phyloP scores from a whole-genome alignment of 2,329 filamentous ascomycete species.

The Cercospora sp. region DNA sequence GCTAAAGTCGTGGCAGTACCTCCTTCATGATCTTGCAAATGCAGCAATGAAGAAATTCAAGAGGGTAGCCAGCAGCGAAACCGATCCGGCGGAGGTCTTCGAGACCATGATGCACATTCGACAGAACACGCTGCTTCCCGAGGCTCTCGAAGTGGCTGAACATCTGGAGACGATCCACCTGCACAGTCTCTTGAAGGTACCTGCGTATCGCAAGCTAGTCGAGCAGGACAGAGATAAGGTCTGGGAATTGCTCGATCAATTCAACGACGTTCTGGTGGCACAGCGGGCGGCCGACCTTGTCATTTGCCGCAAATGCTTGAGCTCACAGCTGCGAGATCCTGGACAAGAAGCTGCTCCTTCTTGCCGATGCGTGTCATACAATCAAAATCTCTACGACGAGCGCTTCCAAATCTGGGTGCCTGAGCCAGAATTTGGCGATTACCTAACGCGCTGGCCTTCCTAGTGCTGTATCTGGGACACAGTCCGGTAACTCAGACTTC shows the following conservation, averaged over 20 bases:
- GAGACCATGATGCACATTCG: neutral
- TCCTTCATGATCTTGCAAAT: neutral
- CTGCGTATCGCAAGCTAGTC: neutral
- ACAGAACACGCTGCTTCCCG: neutral
- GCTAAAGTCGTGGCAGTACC: neutral
- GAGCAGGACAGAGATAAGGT: neutral
- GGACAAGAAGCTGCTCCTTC: too few species aligned
- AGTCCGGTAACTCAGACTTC: too few species aligned
- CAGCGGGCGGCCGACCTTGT: neutral
- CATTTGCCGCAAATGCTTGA: neutral
- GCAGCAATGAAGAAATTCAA: neutral
- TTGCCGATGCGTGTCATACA: too few species aligned
- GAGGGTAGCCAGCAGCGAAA: neutral
- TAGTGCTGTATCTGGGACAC: too few species aligned
- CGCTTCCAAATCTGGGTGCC: neutral
- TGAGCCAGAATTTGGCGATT: neutral
- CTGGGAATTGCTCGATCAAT: conserved; percentile 9
- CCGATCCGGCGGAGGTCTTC: neutral
- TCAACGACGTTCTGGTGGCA: neutral
- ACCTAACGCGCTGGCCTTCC: too few species aligned
- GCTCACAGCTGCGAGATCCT: neutral
- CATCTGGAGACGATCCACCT: conserved; percentile 1
- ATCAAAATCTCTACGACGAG: neutral
- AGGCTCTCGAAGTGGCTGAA: neutral
- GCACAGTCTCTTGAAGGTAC: neutral